Evolutionary conservation across 1,139 yeast species (phyloP).

Genomic region (Suhomyces taliae): DNA sequence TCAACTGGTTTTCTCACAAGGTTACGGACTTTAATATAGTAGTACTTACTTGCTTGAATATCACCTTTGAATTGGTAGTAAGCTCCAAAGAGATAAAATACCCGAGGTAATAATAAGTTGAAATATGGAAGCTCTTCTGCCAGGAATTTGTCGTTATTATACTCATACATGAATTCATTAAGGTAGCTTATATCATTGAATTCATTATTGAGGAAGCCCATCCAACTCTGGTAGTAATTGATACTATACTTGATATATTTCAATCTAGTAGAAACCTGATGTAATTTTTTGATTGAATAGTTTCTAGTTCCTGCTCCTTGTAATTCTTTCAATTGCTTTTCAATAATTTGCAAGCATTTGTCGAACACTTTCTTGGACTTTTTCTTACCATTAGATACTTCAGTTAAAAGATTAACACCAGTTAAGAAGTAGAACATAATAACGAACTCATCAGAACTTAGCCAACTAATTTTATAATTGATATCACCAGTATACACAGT

Average conservation of each 20-base stretch:
- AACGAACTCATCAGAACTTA: slow-evolving; percentile 42
- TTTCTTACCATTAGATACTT: slow-evolving; percentile 31
- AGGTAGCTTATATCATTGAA: slow-evolving; percentile 26
- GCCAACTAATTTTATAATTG: slow-evolving; percentile 32
- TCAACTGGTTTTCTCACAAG: slow-evolving; percentile 6
- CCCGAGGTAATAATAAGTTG: slow-evolving; percentile 32
- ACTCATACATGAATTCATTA: slow-evolving; percentile 33
- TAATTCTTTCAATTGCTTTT: slow-evolving; percentile 24
- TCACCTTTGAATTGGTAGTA: slow-evolving; percentile 38
- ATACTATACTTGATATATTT: slow-evolving; percentile 26
- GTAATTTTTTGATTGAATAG: slow-evolving; percentile 20
- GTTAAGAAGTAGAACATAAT: slow-evolving; percentile 39
- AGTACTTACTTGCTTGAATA: slow-evolving; percentile 36
- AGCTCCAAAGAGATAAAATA: slow-evolving; percentile 39
- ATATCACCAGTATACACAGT: slow-evolving; percentile 12
- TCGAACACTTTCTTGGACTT: slow-evolving; percentile 36
- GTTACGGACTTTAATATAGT: slow-evolving; percentile 32
- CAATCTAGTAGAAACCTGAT: slow-evolving; percentile 21
- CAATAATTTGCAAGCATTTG: slow-evolving; percentile 33
- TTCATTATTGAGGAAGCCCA: slow-evolving; percentile 31
- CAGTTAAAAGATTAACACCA: slow-evolving; percentile 37
- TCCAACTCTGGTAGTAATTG: slow-evolving; percentile 34
- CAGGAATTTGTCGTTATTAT: slow-evolving; percentile 30
- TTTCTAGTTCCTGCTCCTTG: slow-evolving; percentile 9
- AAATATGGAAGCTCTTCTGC: slow-evolving; percentile 34